Conservation (phyloP, 495 filamentous ascomycete species). For the Aspergillus kassunensis region DNA sequence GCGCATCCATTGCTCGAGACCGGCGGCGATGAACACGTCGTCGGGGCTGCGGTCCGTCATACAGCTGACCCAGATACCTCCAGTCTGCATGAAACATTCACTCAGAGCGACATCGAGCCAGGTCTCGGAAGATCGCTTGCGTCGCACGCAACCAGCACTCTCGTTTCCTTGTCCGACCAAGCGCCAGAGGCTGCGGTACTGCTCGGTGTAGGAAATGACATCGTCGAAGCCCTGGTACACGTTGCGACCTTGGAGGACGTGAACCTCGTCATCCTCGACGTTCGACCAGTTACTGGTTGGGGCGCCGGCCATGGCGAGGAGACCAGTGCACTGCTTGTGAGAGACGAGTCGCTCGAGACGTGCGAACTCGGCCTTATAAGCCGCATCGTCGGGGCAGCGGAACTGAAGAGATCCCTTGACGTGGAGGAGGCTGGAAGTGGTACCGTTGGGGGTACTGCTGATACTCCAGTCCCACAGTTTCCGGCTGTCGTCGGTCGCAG, state of each 20-base stretch:
- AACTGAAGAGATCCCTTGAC: neutral
- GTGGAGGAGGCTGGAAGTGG: neutral
- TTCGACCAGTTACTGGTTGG: too few species aligned
- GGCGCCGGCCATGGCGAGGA: conserved; percentile 40
- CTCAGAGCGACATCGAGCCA: conserved; percentile 34
- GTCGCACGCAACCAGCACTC: conserved; percentile 29
- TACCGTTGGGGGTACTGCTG: conserved; percentile 24
- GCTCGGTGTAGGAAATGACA: conserved; percentile 40
- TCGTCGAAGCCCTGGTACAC: conserved; percentile 43
- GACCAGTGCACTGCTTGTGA: conserved; percentile 31
- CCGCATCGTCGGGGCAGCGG: neutral
- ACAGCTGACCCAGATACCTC: conserved; percentile 45
- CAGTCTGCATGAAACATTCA: conserved; percentile 43
- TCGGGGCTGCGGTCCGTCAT: conserved; percentile 35
- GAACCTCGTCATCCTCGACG: conserved; percentile 33
- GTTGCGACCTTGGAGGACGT: conserved; percentile 40
- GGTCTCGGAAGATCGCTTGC: conserved; percentile 26
- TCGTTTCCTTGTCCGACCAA: conserved; percentile 36
- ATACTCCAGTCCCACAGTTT: conserved; percentile 35
- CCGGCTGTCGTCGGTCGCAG: neutral
- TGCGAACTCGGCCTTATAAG: conserved; percentile 26
- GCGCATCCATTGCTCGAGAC: conserved; percentile 42
- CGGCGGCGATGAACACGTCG: conserved; percentile 48
- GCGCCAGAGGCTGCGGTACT: conserved; percentile 39
- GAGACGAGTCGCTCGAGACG: conserved; percentile 38